Conservation (phyloP, 768 basidiomycete genomes). For the Lanmaoa pseudosensibilis region DNA sequence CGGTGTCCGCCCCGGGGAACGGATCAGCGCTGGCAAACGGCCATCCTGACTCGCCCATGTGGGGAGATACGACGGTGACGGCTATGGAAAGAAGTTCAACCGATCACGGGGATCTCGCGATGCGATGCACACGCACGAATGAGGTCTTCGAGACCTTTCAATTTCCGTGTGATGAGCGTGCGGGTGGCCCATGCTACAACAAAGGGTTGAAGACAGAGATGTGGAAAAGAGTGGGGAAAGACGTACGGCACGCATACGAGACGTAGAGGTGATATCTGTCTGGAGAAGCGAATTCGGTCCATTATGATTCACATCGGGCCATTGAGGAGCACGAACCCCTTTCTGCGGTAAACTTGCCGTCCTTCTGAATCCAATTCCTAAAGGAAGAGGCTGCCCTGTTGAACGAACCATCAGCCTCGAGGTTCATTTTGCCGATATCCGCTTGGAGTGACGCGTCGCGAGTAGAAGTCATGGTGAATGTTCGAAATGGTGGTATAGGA, state of each 20-base stretch:
- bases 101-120: neutral
- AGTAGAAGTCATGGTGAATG: conserved; percentile 29
- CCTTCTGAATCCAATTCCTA: conserved; percentile 54
- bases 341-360: conserved; percentile 70
- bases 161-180: conserved; percentile 81
- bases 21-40: conserved; percentile 71
- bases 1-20: conserved; percentile 72
- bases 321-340: conserved; percentile 49
- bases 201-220: neutral
- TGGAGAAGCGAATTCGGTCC: conserved; percentile 27
- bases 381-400: conserved; percentile 54
- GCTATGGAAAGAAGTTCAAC: conserved; percentile 42
- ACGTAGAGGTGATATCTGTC: conserved; percentile 93
- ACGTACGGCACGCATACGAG: conserved; percentile 79
- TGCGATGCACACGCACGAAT: conserved; percentile 55
- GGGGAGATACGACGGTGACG: conserved; percentile 81
- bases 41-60: conserved; percentile 85
- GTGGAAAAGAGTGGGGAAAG: neutral
- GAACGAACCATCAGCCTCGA: conserved; percentile 65
- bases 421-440: conserved; percentile 56
- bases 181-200: conserved; percentile 87
- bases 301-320: no score
- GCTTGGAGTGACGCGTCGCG: conserved; percentile 39
- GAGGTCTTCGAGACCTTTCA: conserved; percentile 88
- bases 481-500: neutral